These are phyloP conservation scores for Ettlia oleoabundans DNA, from an alignment of 139 green algal genomes.

Conservation along the genomic window DNA sequence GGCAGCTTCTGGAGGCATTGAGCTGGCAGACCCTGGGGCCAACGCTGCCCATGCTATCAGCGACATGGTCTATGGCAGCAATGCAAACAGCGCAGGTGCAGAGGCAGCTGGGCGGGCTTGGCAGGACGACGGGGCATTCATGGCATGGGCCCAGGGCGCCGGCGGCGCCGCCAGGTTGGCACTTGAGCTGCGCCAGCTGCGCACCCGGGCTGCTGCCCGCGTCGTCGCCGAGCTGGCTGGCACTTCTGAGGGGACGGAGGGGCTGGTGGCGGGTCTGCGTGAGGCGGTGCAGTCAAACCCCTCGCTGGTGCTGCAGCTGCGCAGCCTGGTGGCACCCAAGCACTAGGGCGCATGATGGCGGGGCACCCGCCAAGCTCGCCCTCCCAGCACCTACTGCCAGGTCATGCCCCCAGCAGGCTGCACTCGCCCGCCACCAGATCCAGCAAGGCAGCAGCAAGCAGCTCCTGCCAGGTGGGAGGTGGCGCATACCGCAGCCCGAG, in stretches of 20 bases:
- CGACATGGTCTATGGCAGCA: no score
- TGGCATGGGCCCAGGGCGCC: slow-evolving; percentile 75
- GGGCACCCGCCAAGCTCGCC: no score
- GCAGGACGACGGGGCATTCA: slow-evolving; percentile 63
- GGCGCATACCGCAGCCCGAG: no score
- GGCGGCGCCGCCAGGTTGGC: slow-evolving; percentile 64
- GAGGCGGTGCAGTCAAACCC: slow-evolving; percentile 56
- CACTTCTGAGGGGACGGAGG: slow-evolving; percentile 68
- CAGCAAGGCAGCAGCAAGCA: no score
- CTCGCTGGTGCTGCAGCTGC: slow-evolving; percentile 61
- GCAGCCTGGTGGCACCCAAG: slow-evolving; percentile 45
- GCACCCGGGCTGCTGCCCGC: slow-evolving; percentile 44
- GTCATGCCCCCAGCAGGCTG: no score
- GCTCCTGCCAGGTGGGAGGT: no score
- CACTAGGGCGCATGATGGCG: background rate
- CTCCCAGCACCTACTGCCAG: no score
- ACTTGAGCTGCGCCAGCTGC: slow-evolving; percentile 71
- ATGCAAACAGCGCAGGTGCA: background rate
- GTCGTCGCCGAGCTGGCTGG: slow-evolving; percentile 52
- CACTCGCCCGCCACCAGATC: no score
- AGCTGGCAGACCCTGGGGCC: background rate
- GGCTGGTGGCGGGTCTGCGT: slow-evolving; percentile 64
- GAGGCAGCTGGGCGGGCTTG: slow-evolving; percentile 26
- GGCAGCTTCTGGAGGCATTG: background rate
- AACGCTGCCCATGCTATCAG: no score